These are phyloP conservation scores for Chlamydomonas incerta DNA, from an alignment of 139 green algal genomes.

Conservation along the genomic window DNA sequence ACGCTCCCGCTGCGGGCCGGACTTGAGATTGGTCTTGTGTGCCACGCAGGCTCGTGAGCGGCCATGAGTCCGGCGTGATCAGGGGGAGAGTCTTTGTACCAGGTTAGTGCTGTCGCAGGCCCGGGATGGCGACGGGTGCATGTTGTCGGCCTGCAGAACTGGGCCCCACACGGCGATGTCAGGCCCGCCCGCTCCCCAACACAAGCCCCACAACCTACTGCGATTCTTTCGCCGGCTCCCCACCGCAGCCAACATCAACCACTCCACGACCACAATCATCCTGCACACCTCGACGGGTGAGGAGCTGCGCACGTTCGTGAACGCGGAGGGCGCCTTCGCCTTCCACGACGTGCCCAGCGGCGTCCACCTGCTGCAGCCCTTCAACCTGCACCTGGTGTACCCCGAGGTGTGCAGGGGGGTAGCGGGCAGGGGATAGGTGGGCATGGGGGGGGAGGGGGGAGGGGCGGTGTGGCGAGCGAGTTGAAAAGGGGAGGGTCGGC, in stretches of 20 bases:
- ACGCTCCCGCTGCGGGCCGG: too few species aligned
- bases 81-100: constrained; percentile 11
- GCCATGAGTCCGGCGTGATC: neutral
- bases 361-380: constrained; percentile 49
- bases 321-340: constrained; percentile 52
- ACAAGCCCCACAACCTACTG: too few species aligned
- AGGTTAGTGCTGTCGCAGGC: neutral
- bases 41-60: neutral
- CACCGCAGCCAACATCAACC: neutral
- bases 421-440: too few species aligned
- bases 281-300: constrained; percentile 40
- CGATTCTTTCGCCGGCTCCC: too few species aligned
- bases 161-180: too few species aligned
- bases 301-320: constrained; percentile 38
- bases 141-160: too few species aligned
- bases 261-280: neutral
- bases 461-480: too few species aligned
- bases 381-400: constrained; percentile 33
- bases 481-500: too few species aligned
- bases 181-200: too few species aligned
- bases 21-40: too few species aligned
- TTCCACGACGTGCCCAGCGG: constrained; percentile 46
- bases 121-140: too few species aligned
- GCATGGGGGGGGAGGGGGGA: too few species aligned
- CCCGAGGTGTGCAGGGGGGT: constrained; percentile 63